Conservation (phyloP, 192 early-diverging fungal species). For the Gryganskiella cystojenkinii region DNA sequence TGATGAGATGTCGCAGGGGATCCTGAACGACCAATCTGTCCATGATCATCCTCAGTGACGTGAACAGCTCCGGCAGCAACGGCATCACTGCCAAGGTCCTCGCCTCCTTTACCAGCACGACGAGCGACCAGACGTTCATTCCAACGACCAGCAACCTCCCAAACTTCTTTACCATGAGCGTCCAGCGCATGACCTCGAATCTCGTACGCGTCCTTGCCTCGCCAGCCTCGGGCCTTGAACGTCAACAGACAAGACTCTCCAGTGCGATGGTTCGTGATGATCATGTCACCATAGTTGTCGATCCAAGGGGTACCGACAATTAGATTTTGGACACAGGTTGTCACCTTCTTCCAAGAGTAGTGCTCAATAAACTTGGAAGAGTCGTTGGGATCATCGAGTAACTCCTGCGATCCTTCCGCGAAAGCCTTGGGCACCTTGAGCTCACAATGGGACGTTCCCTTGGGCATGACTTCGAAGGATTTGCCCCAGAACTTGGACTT, state of each 20-base stretch:
- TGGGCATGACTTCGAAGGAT: conserved; percentile 82
- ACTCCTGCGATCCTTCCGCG: conserved; percentile 30
- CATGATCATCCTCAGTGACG: conserved; percentile 29
- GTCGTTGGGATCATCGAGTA: conserved; percentile 56
- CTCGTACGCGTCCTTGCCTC: conserved; percentile 73
- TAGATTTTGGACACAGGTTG: conserved; percentile 86
- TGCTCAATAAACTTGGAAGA: conserved; percentile 75
- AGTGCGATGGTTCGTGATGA: conserved; percentile 85
- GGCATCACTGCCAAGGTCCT: conserved; percentile 59
- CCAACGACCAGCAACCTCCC: conserved; percentile 78
- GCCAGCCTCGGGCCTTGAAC: conserved; percentile 82
- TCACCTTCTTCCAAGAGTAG: conserved; percentile 90
- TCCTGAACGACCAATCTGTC: conserved; percentile 12
- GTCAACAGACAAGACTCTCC: conserved; percentile 81
- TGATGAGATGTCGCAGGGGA: conserved; percentile 4
- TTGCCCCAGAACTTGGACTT: conserved; percentile 90
- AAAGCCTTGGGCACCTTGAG: conserved; percentile 74
- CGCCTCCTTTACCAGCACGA: conserved; percentile 34
- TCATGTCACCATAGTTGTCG: conserved; percentile 88
- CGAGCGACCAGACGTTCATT: conserved; percentile 72
- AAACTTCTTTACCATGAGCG: conserved; percentile 58
- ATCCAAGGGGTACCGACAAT: conserved; percentile 88
- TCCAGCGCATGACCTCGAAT: conserved; percentile 67
- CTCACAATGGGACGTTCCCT: conserved; percentile 83
- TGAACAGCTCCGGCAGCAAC: conserved; percentile 47